These are phyloP conservation scores for Raphidocelis subcapitata DNA, from an alignment of 139 green algal genomes.

Conservation along the genomic window DNA sequence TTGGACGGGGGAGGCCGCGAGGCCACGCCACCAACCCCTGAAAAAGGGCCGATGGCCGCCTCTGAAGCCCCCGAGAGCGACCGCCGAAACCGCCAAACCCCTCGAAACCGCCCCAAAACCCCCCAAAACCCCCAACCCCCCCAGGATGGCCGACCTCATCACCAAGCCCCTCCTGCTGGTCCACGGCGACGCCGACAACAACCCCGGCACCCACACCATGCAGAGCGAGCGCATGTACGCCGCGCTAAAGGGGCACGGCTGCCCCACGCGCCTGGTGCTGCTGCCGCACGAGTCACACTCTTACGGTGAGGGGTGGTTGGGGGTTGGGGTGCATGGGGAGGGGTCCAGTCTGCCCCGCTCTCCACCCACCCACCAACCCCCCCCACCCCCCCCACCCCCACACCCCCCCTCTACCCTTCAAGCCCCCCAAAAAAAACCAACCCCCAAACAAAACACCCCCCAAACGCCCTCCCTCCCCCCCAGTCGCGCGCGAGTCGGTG, in stretches of 20 bases:
- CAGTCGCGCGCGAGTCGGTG: slow-evolving; percentile 54
- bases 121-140: slow-evolving; percentile 4
- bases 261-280: slow-evolving; percentile 71
- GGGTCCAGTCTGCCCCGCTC: neutral
- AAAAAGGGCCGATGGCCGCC: too few relatives aligned
- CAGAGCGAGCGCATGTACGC: slow-evolving; percentile 93
- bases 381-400: too few relatives aligned
- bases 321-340: slow-evolving; percentile 39
- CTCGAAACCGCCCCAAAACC: neutral
- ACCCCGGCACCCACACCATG: slow-evolving; percentile 84
- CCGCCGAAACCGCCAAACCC: neutral
- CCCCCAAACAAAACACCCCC: too few relatives aligned
- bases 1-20: too few relatives aligned
- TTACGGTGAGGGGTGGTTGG: slow-evolving; percentile 72
- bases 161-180: slow-evolving; percentile 94
- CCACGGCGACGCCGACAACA: slow-evolving; percentile 98
- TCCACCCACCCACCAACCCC: too few relatives aligned
- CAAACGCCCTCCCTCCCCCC: neutral
- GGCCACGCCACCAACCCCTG: too few relatives aligned
- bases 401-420: too few relatives aligned
- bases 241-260: slow-evolving; percentile 29
- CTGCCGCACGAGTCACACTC: slow-evolving; percentile 94
- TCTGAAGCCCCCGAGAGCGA: neutral
- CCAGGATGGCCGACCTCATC: slow-evolving; percentile 87
- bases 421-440: too few relatives aligned